Conservation (phyloP, 2,329 filamentous ascomycete species). For the Paecilomyces fulvus region DNA sequence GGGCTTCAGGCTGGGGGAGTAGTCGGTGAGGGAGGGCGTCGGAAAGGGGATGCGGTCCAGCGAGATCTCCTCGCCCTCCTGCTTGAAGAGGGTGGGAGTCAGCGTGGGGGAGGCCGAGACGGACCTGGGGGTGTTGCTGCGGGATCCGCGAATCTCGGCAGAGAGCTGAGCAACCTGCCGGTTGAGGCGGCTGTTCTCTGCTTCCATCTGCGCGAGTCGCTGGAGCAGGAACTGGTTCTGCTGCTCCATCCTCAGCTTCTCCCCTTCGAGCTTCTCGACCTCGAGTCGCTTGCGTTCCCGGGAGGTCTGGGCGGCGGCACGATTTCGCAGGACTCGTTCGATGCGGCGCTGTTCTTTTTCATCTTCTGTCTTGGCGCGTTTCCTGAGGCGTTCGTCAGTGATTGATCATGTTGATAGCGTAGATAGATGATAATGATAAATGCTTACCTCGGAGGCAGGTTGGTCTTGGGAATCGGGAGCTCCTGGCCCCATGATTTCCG, state of each 20-base stretch:
- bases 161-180: slow-evolving; percentile 44
- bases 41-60: slow-evolving; percentile 34
- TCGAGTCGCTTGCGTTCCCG: slow-evolving; percentile 84
- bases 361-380: slow-evolving; percentile 97
- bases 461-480: slow-evolving; percentile 92
- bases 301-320: slow-evolving; percentile 91
- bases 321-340: slow-evolving; percentile 92
- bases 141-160: slow-evolving; percentile 36
- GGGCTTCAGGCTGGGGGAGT: slow-evolving; percentile 32
- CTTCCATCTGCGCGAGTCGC: slow-evolving; percentile 53
- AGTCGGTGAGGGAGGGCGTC: slow-evolving; percentile 29
- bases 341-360: slow-evolving; percentile 98
- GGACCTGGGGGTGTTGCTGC: slow-evolving; percentile 30
- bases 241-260: slow-evolving; percentile 58
- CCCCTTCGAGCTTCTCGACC: slow-evolving; percentile 70
- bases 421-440: neutral
- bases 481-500: slow-evolving; percentile 98
- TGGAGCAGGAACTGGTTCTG: slow-evolving; percentile 64
- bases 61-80: slow-evolving; percentile 34
- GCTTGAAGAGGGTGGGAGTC: slow-evolving; percentile 35
- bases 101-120: slow-evolving; percentile 31
- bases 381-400: slow-evolving; percentile 43
- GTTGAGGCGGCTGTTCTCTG: slow-evolving; percentile 42
- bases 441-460: slow-evolving; percentile 74
- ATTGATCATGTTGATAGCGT: neutral